Percentiles rank a stretch among this genome's conserved stretches.
Evolutionary conservation across 331 rosid species (phyloP).

Genomic region (Cydonia oblonga): DNA sequence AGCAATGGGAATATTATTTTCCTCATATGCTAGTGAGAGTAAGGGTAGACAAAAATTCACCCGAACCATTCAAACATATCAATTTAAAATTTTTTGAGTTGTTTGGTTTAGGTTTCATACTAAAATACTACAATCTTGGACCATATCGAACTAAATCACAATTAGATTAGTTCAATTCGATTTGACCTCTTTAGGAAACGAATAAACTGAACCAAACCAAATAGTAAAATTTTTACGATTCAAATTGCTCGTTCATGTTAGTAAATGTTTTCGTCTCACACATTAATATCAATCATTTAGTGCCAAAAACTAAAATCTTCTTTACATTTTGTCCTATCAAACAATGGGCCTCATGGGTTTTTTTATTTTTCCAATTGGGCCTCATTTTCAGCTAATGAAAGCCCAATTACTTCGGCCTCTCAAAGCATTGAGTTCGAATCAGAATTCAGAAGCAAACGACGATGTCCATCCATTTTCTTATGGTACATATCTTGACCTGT

Average conservation of each 20-base stretch:
- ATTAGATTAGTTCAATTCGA: not conserved
- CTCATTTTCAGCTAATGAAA: not conserved
- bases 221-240: no score
- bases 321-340: not conserved
- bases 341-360: not conserved
- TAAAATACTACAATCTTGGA: not conserved
- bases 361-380: not conserved
- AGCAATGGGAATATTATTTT: no score
- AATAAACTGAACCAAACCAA: no score
- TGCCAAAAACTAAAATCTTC: not conserved
- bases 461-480: not conserved
- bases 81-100: not conserved
- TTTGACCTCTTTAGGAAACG: no score
- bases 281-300: not conserved
- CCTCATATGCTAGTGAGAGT: no score
- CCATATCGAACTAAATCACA: no score
- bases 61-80: not conserved
- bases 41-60: not conserved
- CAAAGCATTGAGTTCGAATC: not conserved
- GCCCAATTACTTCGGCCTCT: not conserved
- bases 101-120: not conserved
- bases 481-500: not conserved
- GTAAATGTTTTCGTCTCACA: not conserved
- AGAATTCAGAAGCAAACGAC: not conserved
- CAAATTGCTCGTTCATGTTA: no score